phyloP scores from a whole-genome alignment of 441 rosid genomes.

The Populus tomentosa region DNA sequence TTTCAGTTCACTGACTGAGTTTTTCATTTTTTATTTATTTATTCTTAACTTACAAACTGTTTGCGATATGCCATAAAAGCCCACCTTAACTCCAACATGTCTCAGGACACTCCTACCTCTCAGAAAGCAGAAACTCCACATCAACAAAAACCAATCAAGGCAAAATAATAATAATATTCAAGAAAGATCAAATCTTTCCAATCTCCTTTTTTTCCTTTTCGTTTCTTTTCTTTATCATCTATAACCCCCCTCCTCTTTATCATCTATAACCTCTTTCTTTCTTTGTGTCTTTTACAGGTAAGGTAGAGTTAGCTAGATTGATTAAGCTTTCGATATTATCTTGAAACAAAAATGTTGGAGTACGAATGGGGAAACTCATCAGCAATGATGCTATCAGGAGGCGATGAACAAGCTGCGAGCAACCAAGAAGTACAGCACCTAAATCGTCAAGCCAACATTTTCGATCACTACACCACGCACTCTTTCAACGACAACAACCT shows the following conservation, averaged over 20 bases:
- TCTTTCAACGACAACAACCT: slow-evolving; percentile 24
- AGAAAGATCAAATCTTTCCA: not conserved
- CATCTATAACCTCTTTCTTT: not conserved
- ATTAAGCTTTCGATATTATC: not conserved
- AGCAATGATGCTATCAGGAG: slow-evolving; percentile 40
- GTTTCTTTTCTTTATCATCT: too few species aligned
- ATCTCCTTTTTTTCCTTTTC: not conserved
- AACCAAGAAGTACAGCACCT: slow-evolving; percentile 1
- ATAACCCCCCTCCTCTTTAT: not conserved
- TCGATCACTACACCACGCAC: slow-evolving; percentile 38
- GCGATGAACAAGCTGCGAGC: slow-evolving; percentile 40
- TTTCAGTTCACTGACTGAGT: slow-evolving; percentile 20
- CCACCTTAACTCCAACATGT: slow-evolving; percentile 52
- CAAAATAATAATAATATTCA: not conserved
- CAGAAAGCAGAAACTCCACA: not conserved
- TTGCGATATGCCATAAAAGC: not conserved
- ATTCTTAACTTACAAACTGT: not conserved
- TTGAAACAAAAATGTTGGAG: slow-evolving; percentile 51
- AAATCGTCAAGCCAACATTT: slow-evolving; percentile 9
- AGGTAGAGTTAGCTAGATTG: not conserved
- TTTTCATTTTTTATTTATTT: slow-evolving; percentile 8
- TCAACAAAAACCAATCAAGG: not conserved
- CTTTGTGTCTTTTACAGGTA: not conserved
- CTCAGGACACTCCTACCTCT: slow-evolving; percentile 19
- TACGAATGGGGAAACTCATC: slow-evolving; percentile 89